Conservation (phyloP, 257 asterid genomes). For the Primulina tabacum region DNA sequence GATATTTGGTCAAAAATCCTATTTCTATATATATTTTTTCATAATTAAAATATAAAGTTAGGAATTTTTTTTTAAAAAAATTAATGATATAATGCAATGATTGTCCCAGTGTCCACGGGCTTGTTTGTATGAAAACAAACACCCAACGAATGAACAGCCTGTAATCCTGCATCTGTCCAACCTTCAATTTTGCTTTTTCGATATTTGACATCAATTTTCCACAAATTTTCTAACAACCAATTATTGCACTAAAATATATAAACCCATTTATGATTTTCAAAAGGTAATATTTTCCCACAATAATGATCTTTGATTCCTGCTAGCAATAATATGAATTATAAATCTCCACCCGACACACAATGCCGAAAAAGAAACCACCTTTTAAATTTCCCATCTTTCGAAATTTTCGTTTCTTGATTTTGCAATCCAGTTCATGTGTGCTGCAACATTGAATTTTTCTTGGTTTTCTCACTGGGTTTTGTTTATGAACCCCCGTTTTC, state of each 20-base stretch:
- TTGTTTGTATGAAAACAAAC: constrained; percentile 26
- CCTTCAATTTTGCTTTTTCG: constrained; percentile 14
- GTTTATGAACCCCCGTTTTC: constrained; percentile 14
- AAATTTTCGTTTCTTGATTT: neutral
- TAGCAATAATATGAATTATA: neutral
- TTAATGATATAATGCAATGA: constrained; percentile 22
- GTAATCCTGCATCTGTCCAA: constrained; percentile 26
- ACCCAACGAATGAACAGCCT: constrained; percentile 40
- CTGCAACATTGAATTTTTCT: constrained; percentile 15
- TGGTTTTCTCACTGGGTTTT: constrained; percentile 17
- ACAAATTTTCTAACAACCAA: constrained; percentile 27
- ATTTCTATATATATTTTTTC: too few species aligned
- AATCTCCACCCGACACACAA: constrained; percentile 11
- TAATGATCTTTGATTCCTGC: constrained; percentile 20
- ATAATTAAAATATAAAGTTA: neutral
- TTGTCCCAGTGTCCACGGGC: constrained; percentile 22
- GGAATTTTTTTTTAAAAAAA: constrained; percentile 6
- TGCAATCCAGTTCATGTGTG: neutral
- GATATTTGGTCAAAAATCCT: neutral
- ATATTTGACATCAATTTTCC: constrained; percentile 23
- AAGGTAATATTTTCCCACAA: constrained; percentile 14
- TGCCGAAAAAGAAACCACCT: constrained; percentile 23
- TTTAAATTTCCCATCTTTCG: neutral
- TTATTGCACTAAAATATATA: constrained; percentile 17
- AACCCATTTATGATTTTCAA: constrained; percentile 19